Evolutionary conservation across 2,329 filamentous ascomycete species (phyloP).

Genomic region (Colletotrichum cuscutae): DNA sequence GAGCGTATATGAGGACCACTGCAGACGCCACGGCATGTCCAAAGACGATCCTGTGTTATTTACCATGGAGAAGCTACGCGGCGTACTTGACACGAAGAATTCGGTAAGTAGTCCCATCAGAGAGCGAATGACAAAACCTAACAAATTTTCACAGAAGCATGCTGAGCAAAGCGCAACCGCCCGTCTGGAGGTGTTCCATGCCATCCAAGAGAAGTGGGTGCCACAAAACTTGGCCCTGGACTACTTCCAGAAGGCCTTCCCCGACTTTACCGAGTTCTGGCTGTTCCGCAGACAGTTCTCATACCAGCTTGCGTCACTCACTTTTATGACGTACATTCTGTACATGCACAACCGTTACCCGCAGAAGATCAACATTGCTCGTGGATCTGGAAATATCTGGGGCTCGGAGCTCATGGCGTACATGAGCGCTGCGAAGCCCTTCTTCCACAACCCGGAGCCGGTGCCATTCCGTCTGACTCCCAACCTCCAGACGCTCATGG

Average conservation of each 20-base stretch:
- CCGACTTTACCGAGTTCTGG: slow-evolving; percentile 95
- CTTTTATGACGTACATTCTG: slow-evolving; percentile 98
- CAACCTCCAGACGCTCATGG: slow-evolving; percentile 96
- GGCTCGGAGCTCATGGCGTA: slow-evolving; percentile 92
- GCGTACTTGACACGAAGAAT: slow-evolving; percentile 76
- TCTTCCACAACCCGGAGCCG: slow-evolving; percentile 94
- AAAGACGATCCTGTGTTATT: slow-evolving; percentile 97
- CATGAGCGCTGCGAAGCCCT: slow-evolving; percentile 84
- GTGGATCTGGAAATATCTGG: slow-evolving; percentile 92
- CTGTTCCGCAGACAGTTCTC: slow-evolving; percentile 97
- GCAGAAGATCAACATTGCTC: slow-evolving; percentile 92
- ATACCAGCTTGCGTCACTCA: slow-evolving; percentile 93
- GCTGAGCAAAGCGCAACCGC: slow-evolving; percentile 77
- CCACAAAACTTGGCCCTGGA: slow-evolving; percentile 83
- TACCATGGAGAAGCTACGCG: slow-evolving; percentile 92
- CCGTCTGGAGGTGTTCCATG: slow-evolving; percentile 89
- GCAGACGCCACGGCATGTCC: slow-evolving; percentile 83
- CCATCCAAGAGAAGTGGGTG: slow-evolving; percentile 94
- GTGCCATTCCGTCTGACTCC: slow-evolving; percentile 98
- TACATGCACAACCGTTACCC: slow-evolving; percentile 97
- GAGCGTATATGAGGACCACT: slow-evolving; percentile 96
- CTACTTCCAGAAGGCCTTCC: slow-evolving; percentile 90
- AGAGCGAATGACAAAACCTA: slow-evolving; percentile 30
- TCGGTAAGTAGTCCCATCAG: slow-evolving; percentile 53
- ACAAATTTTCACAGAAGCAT: slow-evolving; percentile 62